phyloP scores from a whole-genome alignment of 306 rosid species.

The Prunus davidiana region DNA sequence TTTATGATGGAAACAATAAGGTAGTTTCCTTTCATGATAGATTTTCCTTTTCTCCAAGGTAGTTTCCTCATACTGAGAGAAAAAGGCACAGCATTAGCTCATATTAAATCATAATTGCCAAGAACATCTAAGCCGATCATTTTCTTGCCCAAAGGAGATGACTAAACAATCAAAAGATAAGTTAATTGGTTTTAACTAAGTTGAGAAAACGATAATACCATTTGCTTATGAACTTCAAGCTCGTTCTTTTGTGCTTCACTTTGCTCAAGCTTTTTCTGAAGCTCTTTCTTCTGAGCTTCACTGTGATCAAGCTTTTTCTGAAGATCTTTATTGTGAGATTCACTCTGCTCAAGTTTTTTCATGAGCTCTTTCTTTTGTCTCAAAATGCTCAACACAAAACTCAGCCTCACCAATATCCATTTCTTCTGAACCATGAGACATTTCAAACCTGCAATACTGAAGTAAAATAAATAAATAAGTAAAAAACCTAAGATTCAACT shows the following conservation, averaged over 20 bases:
- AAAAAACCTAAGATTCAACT: background rate
- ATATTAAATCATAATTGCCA: no score
- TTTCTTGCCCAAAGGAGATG: background rate
- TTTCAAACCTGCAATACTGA: background rate
- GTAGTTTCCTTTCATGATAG: no score
- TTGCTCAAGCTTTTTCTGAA: background rate
- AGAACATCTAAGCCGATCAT: no score
- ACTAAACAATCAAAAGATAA: background rate
- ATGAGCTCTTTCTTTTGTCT: background rate
- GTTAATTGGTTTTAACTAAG: background rate
- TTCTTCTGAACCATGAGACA: background rate
- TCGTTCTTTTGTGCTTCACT: constrained; percentile 35
- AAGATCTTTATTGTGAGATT: background rate
- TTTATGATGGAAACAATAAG: background rate
- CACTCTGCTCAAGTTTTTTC: background rate
- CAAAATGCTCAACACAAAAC: background rate
- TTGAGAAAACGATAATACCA: constrained; percentile 32
- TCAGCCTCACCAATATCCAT: background rate
- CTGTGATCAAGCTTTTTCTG: background rate
- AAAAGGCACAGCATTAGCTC: no score
- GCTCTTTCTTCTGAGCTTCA: background rate
- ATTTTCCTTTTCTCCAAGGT: constrained; percentile 43
- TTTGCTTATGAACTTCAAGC: constrained; percentile 1
- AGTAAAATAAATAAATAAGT: background rate
- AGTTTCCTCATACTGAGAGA: constrained; percentile 24